Evolutionary conservation across 768 basidiomycete species (phyloP), one percentile per base, ranked within the genome.

Genomic region (Serendipita vermifera): DNA sequence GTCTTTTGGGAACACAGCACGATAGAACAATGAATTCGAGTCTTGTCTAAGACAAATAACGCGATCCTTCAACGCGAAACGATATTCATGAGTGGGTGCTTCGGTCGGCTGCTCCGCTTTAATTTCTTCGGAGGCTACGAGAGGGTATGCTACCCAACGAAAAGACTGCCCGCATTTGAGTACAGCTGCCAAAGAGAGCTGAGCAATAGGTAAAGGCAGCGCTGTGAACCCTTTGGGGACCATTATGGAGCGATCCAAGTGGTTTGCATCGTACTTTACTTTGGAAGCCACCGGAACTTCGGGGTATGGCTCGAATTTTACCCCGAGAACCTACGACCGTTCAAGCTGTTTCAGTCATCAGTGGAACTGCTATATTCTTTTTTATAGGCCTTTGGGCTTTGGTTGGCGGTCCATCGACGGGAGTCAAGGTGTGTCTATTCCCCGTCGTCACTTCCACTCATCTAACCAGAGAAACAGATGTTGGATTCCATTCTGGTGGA

Each of bases 91-190:
- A n/a, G 71, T 66, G 14, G 67, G 57, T 63, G 14, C 40, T 13
- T 17, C 55, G 26, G 6, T 2, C n/a, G n/a, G n/a, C 24, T 51
- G 26, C 46, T 9, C 24, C 17, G 9, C 5, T 41, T 7, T 41
- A n/a, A 9, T 41, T 11, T 51, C 24, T 29, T 20, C 24, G 9
- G 56, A 2, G 2, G 61, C 41, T 24, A 64, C 57, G 13, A 79
- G 67, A 31, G 76, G 75, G 55, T 77, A 69, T 5, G 71, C 74
- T 35, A 77, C 74, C 89, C 91, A 93, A 27, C 87, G 80, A 67
- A 92, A 92, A 2, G 83, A 83, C 66, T 92, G 88, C 3, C 90
- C 90, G 57, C 83, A 88, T 63, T 79, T 82, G 32, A 92, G 71
- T 9, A 87, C 87, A 1, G 83, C 80, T 39, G 81, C 71, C 38